A percentile compares a stretch with the other conserved stretches of the same genome.
Conservation (phyloP, 768 basidiomycete species). For the Asterophora lycoperdoides region DNA sequence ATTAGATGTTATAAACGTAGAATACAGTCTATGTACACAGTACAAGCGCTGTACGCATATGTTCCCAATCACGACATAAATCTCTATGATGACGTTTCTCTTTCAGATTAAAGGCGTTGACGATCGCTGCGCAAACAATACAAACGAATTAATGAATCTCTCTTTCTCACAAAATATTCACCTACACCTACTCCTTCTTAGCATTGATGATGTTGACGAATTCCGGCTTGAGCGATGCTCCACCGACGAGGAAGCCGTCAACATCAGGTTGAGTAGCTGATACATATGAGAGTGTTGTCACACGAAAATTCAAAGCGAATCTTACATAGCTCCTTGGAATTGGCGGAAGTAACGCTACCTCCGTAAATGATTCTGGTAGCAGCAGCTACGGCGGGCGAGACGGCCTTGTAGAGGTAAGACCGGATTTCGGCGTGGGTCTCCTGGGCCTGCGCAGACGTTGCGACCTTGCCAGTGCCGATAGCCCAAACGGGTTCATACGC, state of each 20-base stretch:
- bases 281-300: constrained; percentile 4
- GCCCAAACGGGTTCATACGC: constrained; percentile 99
- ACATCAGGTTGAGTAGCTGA: constrained; percentile 76
- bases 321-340: constrained; percentile 84
- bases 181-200: constrained; percentile 20
- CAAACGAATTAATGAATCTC: neutral
- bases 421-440: constrained; percentile 86
- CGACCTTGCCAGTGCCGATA: constrained; percentile 96
- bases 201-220: constrained; percentile 89
- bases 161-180: neutral
- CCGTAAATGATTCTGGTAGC: constrained; percentile 90
- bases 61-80: no score
- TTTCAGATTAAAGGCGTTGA: neutral
- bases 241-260: constrained; percentile 97
- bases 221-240: constrained; percentile 96
- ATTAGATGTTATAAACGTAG: no score
- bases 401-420: constrained; percentile 56
- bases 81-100: no score
- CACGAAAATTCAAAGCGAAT: constrained; percentile 11
- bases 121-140: neutral
- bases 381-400: constrained; percentile 68
- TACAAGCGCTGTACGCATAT: no score
- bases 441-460: constrained; percentile 89
- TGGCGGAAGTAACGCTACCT: constrained; percentile 87
- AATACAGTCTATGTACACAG: no score